Evolutionary conservation across 2,329 filamentous ascomycete species (phyloP), one percentile per base, ranked within the genome.

Genomic region (Paracamarosporium sp.): DNA sequence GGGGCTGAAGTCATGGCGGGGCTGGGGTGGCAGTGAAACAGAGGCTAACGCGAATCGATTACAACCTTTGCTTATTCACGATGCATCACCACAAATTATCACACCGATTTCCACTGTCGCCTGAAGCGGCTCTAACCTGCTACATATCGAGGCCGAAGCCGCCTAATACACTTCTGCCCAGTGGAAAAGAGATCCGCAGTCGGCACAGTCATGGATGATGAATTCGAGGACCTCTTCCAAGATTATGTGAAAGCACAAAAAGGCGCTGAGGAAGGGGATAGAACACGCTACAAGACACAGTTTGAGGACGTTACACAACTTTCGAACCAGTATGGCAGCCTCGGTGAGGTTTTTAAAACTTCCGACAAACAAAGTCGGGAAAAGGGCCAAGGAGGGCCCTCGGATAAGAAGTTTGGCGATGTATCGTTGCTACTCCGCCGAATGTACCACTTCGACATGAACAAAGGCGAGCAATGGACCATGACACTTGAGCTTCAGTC

Each of bases 391-490:
- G 28, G 28, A 28, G 45, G 45, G 11, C 45, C 45, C 17, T 48
- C 45, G 12, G 30, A 48, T 12, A 48, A 48, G 30, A 48, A 48
- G 30, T 48, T 48, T 35, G 45, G 45, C 17, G 45, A 48, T 25
- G 28, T 48, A 3, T 28, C 45, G 17, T 20, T 48, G 13, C 45
- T 48, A 1, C 45, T 48, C 30, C 45, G 45, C 3, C 45, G 45
- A 3, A 48, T 25, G 28, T 48, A 48, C 31, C 45, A 48, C 30
- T 48, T 22, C 9, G 45, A 48, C 17, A 28, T 48, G n/a, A 48
- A 48, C 45, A 48, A 48, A 11, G 45, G 45, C 20, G 45, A 48
- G 20, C 45, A 48, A 35, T 48, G 45, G 45, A 35, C 45, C 12
- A 48, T 48, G 45, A 48, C 20, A 12, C 45, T 48, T 2, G 45